Conservation (phyloP, 352 stramenopile genomes). For the Pythium phragmitis region DNA sequence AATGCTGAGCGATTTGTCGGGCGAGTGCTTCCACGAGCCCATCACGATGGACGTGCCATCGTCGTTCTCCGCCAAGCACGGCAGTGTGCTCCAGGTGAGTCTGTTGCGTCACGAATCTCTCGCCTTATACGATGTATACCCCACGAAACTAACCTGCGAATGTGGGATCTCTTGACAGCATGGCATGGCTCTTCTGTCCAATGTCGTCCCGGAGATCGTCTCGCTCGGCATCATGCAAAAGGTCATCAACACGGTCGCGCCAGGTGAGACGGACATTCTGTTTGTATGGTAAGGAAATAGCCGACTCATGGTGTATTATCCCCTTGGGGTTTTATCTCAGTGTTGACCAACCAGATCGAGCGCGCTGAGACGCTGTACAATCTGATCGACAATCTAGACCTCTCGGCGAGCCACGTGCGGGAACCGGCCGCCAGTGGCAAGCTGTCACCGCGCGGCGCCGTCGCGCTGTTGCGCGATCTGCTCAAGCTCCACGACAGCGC, state of each 20-base stretch:
- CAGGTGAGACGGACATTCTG: neutral
- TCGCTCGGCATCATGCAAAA: constrained; percentile 22
- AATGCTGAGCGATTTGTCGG: constrained; percentile 27
- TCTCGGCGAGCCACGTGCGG: neutral
- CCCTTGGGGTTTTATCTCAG: too few relatives aligned
- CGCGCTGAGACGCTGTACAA: constrained; percentile 15
- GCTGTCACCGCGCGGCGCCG: constrained; percentile 6
- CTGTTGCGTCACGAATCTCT: neutral
- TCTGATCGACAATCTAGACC: constrained; percentile 17
- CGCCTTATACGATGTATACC: neutral
- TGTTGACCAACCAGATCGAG: constrained; percentile 6
- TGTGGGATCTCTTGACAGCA: neutral
- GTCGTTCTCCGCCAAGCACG: constrained; percentile 12
- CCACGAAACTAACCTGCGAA: neutral
- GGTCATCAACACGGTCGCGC: neutral
- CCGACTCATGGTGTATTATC: too few relatives aligned
- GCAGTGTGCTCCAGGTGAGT: constrained; percentile 8
- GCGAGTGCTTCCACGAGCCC: constrained; percentile 21
- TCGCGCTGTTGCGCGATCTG: constrained; percentile 16
- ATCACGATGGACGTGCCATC: constrained; percentile 17
- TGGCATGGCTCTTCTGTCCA: constrained; percentile 14
- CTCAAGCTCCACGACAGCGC: constrained; percentile 12
- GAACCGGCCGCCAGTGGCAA: neutral
- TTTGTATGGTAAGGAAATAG: neutral
- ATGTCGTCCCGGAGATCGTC: constrained; percentile 16